These are phyloP conservation scores for Roridomyces roridus DNA, from an alignment of 768 basidiomycete species.

Conservation along the genomic window DNA sequence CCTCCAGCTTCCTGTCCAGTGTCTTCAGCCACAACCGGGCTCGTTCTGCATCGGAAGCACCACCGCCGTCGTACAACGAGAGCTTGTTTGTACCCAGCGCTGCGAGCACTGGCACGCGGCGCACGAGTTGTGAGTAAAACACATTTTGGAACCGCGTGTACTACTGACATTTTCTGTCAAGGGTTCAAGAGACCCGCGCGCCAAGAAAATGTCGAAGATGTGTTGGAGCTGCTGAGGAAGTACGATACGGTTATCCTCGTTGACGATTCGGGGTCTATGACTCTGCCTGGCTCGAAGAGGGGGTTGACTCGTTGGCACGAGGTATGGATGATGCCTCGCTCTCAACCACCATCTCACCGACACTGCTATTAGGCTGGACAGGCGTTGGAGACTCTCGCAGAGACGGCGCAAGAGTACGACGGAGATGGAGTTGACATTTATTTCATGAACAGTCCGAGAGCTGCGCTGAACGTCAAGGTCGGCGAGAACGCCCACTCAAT, in stretches of 20 bases:
- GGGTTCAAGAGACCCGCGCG: constrained; percentile 19
- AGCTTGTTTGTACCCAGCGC: too few relatives aligned
- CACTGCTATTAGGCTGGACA: constrained; percentile 41
- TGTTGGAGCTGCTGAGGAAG: constrained; percentile 41
- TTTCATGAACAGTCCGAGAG: constrained; percentile 55
- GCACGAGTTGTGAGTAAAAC: constrained; percentile 9
- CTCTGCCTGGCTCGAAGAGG: constrained; percentile 18
- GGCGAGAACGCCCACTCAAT: not conserved
- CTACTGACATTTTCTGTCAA: not conserved
- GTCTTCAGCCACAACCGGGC: constrained; percentile 10
- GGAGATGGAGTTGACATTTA: constrained; percentile 65
- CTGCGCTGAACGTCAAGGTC: constrained; percentile 46
- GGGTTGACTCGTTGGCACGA: constrained; percentile 53
- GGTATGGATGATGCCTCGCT: constrained; percentile 33
- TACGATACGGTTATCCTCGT: constrained; percentile 66
- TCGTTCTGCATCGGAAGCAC: constrained; percentile 19
- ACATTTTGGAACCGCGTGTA: not conserved
- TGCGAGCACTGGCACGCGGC: too few relatives aligned
- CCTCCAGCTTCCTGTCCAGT: constrained; percentile 10
- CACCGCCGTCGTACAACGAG: not conserved
- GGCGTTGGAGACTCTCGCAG: constrained; percentile 56
- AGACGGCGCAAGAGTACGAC: constrained; percentile 56
- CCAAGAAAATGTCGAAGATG: constrained; percentile 32
- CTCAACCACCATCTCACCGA: not conserved
- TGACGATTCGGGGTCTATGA: constrained; percentile 69